Base-by-base conservation (phyloP, 176 grass and related monocot species). In the Eremochloa ophiuroides region DNA sequence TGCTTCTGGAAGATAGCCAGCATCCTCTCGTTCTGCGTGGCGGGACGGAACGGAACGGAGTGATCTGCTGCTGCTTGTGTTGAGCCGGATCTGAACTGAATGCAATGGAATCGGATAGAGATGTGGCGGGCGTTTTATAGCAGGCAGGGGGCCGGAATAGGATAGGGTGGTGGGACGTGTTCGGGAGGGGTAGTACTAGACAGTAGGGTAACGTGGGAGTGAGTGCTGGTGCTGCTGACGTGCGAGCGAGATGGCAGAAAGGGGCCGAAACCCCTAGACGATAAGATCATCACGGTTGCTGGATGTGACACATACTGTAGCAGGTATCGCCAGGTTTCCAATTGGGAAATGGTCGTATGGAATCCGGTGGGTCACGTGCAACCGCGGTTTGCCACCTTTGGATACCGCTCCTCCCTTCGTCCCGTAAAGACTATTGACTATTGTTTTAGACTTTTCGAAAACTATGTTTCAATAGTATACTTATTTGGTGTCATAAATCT, bases 1-100 rank as follows among this genome's bases (percentile, higher is more conserved):
- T 94, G 85, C 82, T 95, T 98, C 71, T 91, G 92, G 73, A 95
- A 94, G 67, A 95, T 86, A 39, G 92, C 92, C 84, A 98, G 53
- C 95, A 95, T 98, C n/a, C 42, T 83, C 41, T 83, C 8, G 22
- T 56, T 55, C 20, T 55, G 20, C n/a, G n/a, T n/a, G n/a, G n/a
- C n/a, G n/a, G n/a, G n/a, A n/a, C n/a, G n/a, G n/a, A n/a, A n/a
- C n/a, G n/a, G 13, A 44, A 44, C 42, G 42, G 42, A 0, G n/a
- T n/a, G n/a, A n/a, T n/a, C 44, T 30, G 15, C 9, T n/a, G 34
- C 69, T 28, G 20, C 41, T 33, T 17, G 44, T 12, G 6, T 15
- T 17, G 6, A 5, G 51, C 9, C 56, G 62, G 48, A 63, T 17
- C 46, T 34, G 1, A 26, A 38, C n/a, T n/a, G n/a, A n/a, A n/a